These are phyloP conservation scores for Tylopilus sp. DNA, from an alignment of 1,284 basidiomycete species.

Conservation along the genomic window DNA sequence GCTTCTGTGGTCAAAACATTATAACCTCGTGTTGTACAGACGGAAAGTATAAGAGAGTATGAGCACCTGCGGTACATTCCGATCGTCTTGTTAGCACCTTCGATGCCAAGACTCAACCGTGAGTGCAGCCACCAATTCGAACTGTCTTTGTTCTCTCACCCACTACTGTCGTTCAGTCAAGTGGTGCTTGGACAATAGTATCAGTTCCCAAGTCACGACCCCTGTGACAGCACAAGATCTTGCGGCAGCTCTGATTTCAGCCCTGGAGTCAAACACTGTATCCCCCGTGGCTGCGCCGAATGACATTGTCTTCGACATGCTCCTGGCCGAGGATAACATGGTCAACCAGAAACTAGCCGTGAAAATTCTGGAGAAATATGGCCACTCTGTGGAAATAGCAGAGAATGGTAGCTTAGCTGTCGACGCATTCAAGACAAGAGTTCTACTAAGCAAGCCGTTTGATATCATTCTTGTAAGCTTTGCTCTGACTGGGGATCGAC, in stretches of 20 bases:
- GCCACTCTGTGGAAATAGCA: conserved; percentile 96
- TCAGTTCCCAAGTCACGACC: conserved; percentile 92
- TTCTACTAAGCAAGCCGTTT: conserved; percentile 79
- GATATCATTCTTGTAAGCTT: conserved; percentile 86
- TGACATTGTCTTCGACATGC: conserved; percentile 91
- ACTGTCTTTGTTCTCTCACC: conserved; percentile 15
- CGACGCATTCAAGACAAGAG: conserved; percentile 86
- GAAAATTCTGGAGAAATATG: conserved; percentile 97
- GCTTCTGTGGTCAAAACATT: conserved; percentile 6
- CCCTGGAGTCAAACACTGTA: conserved; percentile 93
- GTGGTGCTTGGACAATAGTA: conserved; percentile 93
- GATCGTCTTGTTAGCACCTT: conserved; percentile 92
- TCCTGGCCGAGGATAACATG: conserved; percentile 98
- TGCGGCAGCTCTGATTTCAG: conserved; percentile 92
- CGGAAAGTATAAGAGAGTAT: conserved; percentile 89
- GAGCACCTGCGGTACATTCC: conserved; percentile 98
- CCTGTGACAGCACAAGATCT: conserved; percentile 93
- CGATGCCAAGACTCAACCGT: conserved; percentile 81
- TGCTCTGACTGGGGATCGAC: neutral
- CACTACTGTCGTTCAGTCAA: conserved; percentile 66
- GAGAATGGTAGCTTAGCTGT: conserved; percentile 96
- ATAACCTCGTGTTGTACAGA: conserved; percentile 57
- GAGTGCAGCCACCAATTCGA: conserved; percentile 45
- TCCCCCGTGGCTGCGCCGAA: conserved; percentile 84
- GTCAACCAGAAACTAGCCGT: conserved; percentile 98